These are phyloP conservation scores for Coleophoma crateriformis DNA, from an alignment of 2,329 filamentous ascomycete species.

Conservation along the genomic window DNA sequence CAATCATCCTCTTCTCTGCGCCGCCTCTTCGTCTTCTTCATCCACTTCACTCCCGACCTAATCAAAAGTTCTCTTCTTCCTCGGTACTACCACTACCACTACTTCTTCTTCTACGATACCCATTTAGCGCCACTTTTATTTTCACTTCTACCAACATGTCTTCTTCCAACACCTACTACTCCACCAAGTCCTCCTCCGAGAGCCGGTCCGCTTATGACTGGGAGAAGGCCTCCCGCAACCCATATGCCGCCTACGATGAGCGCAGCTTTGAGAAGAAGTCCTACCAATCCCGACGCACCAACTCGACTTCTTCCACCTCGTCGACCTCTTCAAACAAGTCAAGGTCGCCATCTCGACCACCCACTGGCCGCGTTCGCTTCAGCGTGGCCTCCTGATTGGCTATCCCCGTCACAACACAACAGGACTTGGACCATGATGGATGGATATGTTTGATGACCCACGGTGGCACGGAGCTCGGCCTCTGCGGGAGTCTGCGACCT, in stretches of 20 bases:
- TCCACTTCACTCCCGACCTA: not conserved
- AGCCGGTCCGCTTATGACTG: not conserved
- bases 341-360: too few species aligned
- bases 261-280: not conserved
- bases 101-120: not conserved
- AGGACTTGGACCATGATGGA: too few species aligned
- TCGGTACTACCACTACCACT: not conserved
- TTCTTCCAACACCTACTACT: not conserved
- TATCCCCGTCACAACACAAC: too few species aligned
- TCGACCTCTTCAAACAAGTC: not conserved
- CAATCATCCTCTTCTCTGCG: not conserved
- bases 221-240: conserved; percentile 1
- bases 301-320: not conserved
- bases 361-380: not conserved
- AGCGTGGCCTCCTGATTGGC: not conserved
- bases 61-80: too few species aligned
- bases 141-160: not conserved
- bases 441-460: too few species aligned
- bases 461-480: too few species aligned
- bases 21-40: not conserved
- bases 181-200: not conserved
- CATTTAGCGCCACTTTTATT: not conserved
- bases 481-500: too few species aligned
- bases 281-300: not conserved
- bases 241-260: conserved; percentile 1